Conservation (phyloP, 805 yeast species). For the Cyberlindnera misumaiensis region DNA sequence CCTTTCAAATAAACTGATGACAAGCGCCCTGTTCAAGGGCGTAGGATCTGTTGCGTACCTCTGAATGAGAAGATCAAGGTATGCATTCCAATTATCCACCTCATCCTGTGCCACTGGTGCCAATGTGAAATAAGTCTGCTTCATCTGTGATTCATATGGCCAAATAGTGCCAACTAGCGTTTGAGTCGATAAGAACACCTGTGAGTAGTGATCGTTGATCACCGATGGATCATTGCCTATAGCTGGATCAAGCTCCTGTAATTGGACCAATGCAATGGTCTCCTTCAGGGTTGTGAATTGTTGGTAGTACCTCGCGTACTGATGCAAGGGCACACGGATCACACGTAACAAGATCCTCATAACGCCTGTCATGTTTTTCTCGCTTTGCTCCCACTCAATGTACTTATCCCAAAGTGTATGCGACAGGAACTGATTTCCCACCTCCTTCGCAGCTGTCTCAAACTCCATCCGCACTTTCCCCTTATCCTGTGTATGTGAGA, state of each 20-base stretch:
- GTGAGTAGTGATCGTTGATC: constrained; percentile 11
- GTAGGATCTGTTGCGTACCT: constrained; percentile 21
- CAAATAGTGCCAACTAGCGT: constrained; percentile 37
- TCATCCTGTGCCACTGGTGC: constrained; percentile 37
- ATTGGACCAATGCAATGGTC: constrained; percentile 6
- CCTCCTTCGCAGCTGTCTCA: constrained; percentile 36
- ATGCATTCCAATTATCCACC: constrained; percentile 50
- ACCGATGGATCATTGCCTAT: constrained; percentile 16
- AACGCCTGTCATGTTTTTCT: constrained; percentile 31
- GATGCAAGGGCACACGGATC: constrained; percentile 67
- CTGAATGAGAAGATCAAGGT: constrained; percentile 48
- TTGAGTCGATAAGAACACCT: constrained; percentile 15
- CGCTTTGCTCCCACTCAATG: constrained; percentile 50
- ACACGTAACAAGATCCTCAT: constrained; percentile 37
- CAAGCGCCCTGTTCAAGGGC: constrained; percentile 17
- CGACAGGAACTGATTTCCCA: constrained; percentile 70
- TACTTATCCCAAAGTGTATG: constrained; percentile 81
- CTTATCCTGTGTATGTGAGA: constrained; percentile 32
- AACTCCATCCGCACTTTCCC: constrained; percentile 36
- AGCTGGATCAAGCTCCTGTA: constrained; percentile 15
- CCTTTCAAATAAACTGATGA: constrained; percentile 57
- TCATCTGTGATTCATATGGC: constrained; percentile 62
- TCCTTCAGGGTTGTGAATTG: constrained; percentile 32
- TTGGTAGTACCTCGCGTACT: constrained; percentile 71
- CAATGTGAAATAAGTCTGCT: constrained; percentile 52